These are phyloP conservation scores for Forsythia suspensa DNA, from an alignment of 257 asterid genomes.

Conservation along the genomic window DNA sequence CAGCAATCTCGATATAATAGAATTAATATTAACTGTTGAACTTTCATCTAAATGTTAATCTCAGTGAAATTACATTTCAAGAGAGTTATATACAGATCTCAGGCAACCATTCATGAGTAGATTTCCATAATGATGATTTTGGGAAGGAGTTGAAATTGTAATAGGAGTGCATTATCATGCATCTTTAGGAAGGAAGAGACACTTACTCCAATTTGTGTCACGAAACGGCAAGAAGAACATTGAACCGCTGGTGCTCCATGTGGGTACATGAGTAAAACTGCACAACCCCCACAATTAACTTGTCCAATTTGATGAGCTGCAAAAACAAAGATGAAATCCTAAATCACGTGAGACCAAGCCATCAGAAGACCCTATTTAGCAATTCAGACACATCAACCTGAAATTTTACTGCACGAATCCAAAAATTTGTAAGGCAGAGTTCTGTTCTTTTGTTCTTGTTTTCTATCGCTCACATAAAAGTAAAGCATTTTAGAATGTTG, in stretches of 20 bases:
- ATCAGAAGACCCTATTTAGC: not conserved
- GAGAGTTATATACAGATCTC: not conserved
- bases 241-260: slow-evolving; percentile 75
- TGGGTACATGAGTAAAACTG: slow-evolving; percentile 77
- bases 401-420: not conserved
- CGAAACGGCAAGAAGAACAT: slow-evolving; percentile 70
- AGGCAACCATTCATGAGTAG: not conserved
- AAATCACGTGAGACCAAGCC: not conserved
- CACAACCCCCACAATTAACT: slow-evolving; percentile 78
- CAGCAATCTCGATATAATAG: not conserved
- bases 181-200: slow-evolving; percentile 21
- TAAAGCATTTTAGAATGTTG: not conserved
- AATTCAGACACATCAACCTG: not conserved
- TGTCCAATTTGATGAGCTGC: slow-evolving; percentile 89
- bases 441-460: not conserved
- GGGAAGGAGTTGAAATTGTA: not conserved
- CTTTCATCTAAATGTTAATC: not conserved
- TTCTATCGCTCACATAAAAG: not conserved
- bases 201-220: slow-evolving; percentile 80
- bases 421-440: not conserved
- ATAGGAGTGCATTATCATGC: not conserved
- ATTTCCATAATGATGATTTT: not conserved
- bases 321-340: not conserved
- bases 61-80: not conserved
- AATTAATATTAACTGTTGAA: not conserved